Evolutionary conservation across 2,329 filamentous ascomycete genomes (phyloP), one percentile per base, ranked within the genome.

Genomic region (Chaetomiaceae sp.): DNA sequence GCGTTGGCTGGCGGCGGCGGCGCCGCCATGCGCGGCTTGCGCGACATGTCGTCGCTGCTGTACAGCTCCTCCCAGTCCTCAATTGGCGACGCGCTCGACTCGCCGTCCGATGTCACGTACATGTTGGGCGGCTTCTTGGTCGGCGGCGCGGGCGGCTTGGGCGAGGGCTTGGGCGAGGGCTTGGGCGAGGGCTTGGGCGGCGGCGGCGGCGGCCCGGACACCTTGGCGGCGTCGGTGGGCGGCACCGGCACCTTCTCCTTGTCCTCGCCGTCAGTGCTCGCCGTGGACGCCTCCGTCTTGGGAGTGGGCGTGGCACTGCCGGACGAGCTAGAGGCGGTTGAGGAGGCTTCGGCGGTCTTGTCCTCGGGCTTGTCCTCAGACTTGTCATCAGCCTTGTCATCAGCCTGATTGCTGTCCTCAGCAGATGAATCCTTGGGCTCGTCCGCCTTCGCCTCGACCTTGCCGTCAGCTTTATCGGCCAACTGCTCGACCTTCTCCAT

Each of bases 1-100:
- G 51, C 44, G 8, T 43, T 38, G 38, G 45, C 50, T 20, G 60
- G 53, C 0, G 65, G 55, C 0, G 65, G 60, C 1, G 66, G 57
- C 8, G 67, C 62, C 2, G 64, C 59, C 34, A 67, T 58, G 14
- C 71, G 68, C 4, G 72, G 74, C 59, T 75, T 75, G 45, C 72
- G 70, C 0, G 71, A 68, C 61, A 77, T 72, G 55, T 82, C 77
- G 52, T 81, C 78, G 41, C 70, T 73, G 48, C 73, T 77, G 60
- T 79, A 81, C 22, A 79, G 67, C 52, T 73, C 69, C 53, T 81
- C 77, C 69, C 73, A 81, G 50, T 81, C 78, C 29, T 73, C 70
- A 2, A 81, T 68, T 0, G 79, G 79, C 6, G 75, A 79, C 36
- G 80, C 78, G 0, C 76, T 81, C 0, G 76, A 79, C 45, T 81